Conservation (phyloP, 257 asterid genomes). For the Scutellaria barbata region DNA sequence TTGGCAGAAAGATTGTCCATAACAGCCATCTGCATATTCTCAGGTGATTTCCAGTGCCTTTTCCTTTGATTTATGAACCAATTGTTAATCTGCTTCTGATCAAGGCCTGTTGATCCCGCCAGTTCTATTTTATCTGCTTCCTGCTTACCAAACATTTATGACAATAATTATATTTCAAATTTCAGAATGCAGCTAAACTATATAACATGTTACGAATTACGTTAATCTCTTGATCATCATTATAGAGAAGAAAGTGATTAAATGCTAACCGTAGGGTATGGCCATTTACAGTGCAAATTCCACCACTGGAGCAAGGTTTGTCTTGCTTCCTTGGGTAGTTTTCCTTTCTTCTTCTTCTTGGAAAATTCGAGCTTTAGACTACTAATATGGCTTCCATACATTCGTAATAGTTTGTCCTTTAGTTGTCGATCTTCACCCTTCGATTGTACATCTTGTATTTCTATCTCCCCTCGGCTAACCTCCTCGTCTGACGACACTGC, state of each 20-base stretch:
- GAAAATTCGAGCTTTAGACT: conserved; percentile 68
- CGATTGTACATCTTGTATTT: conserved; percentile 41
- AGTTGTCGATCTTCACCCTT: conserved; percentile 58
- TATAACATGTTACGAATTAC: no score
- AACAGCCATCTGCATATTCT: conserved; percentile 64
- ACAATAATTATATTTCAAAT: no score
- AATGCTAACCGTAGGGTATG: conserved; percentile 76
- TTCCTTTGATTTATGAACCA: conserved; percentile 93
- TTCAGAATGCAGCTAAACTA: not conserved
- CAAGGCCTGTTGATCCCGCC: conserved; percentile 73
- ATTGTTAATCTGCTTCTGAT: conserved; percentile 87
- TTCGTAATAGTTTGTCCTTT: conserved; percentile 60
- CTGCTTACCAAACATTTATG: conserved; percentile 34
- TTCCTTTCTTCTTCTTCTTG: conserved; percentile 88
- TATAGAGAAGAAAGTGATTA: no score
- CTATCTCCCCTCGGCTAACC: conserved; percentile 55
- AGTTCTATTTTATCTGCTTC: conserved; percentile 70
- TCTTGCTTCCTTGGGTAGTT: conserved; percentile 79
- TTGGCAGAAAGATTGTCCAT: conserved; percentile 56
- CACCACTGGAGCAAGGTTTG: conserved; percentile 78
- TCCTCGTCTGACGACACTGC: conserved; percentile 64
- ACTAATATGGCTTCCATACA: conserved; percentile 71
- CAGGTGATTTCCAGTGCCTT: conserved; percentile 86
- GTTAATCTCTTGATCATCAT: no score
- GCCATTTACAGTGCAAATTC: conserved; percentile 87